A percentile compares a stretch with the other conserved stretches of the same genome.
Conservation (phyloP, 1,139 yeast genomes). For the Suhomyces guaymorum region DNA sequence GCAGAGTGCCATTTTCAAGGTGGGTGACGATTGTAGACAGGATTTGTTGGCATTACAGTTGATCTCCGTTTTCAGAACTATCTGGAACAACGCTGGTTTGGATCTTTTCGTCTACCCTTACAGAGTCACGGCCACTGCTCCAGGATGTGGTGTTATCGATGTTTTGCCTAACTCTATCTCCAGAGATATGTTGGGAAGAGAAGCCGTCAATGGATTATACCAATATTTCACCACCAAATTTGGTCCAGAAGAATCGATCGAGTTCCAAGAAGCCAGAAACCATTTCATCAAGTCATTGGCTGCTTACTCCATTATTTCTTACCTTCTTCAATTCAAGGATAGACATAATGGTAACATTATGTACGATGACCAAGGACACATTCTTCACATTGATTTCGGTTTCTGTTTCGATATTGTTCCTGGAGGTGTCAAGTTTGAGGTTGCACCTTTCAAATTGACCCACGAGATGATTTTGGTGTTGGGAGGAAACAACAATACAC, state of each 20-base stretch:
- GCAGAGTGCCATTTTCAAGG: constrained; percentile 98
- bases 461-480: constrained; percentile 94
- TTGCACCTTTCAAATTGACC: constrained; percentile 94
- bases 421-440: constrained; percentile 97
- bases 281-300: constrained; percentile 93
- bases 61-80: constrained; percentile 86
- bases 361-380: constrained; percentile 95
- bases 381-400: constrained; percentile 95
- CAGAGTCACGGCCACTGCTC: constrained; percentile 97
- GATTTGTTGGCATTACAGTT: constrained; percentile 93
- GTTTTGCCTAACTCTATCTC: constrained; percentile 93
- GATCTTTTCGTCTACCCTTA: constrained; percentile 92
- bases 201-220: constrained; percentile 95
- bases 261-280: constrained; percentile 86
- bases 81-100: constrained; percentile 84
- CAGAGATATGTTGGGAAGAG: constrained; percentile 98
- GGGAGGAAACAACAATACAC: constrained; percentile 86
- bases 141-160: constrained; percentile 98
- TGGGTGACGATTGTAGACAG: constrained; percentile 98
- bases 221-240: constrained; percentile 90
- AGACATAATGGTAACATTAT: constrained; percentile 98
- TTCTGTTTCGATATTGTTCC: constrained; percentile 98
- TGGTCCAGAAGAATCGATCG: constrained; percentile 90
- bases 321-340: constrained; percentile 90
- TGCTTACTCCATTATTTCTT: constrained; percentile 92